Conservation (phyloP, 129 eudicot genomes). For the sunflower (Helianthus annuus) region DNA sequence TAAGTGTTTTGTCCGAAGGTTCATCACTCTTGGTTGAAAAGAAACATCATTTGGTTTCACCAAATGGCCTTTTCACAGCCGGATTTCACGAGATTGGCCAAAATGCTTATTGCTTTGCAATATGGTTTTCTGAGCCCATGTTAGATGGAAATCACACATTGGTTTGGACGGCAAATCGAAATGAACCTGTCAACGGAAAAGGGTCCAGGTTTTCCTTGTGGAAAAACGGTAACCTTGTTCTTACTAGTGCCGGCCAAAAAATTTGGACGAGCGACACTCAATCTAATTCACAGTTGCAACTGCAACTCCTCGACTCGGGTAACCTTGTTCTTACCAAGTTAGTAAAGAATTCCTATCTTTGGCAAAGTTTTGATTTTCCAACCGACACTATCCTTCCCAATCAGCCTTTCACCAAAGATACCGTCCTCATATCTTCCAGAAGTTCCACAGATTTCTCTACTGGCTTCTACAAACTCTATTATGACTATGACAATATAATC, state of each 20-base stretch:
- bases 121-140: slow-evolving; percentile 33
- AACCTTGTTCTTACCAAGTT: slow-evolving; percentile 29
- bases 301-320: slow-evolving; percentile 24
- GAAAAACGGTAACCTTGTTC: slow-evolving; percentile 31
- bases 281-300: neutral
- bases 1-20: neutral
- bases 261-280: slow-evolving; percentile 27
- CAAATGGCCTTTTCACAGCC: slow-evolving; percentile 33
- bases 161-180: slow-evolving; percentile 45
- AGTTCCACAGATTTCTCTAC: slow-evolving; percentile 24
- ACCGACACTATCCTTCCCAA: slow-evolving; percentile 44
- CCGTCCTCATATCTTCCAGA: slow-evolving; percentile 21
- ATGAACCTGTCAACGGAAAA: slow-evolving; percentile 42
- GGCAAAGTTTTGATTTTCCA: slow-evolving; percentile 49
- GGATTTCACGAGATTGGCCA: slow-evolving; percentile 39
- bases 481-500: slow-evolving; percentile 34
- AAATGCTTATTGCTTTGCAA: slow-evolving; percentile 37
- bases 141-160: slow-evolving; percentile 6
- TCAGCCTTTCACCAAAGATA: slow-evolving; percentile 25
- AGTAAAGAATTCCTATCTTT: neutral
- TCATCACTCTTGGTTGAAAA: slow-evolving; percentile 17
- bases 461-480: slow-evolving; percentile 35
- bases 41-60: slow-evolving; percentile 13
- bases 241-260: slow-evolving; percentile 18
- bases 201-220: slow-evolving; percentile 11